phyloP scores from a whole-genome alignment of 225 moss, liverwort and hornwort genomes.

The Physcomitrium patens region DNA sequence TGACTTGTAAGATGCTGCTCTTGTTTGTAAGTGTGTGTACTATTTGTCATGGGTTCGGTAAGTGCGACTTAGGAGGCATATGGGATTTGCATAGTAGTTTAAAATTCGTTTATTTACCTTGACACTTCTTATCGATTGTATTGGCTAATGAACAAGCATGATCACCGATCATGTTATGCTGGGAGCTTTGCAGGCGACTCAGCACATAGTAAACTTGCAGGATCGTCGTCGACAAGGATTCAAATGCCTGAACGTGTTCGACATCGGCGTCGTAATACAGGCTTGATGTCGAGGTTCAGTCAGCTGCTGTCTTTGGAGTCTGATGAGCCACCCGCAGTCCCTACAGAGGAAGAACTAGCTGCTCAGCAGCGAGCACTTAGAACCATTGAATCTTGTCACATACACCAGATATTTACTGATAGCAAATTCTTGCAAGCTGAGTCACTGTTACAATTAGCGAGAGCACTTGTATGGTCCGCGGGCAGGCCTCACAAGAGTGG shows the following conservation, averaged over 20 bases:
- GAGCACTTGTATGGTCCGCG: conserved; percentile 73
- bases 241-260: conserved; percentile 51
- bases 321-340: conserved; percentile 67
- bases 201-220: conserved; percentile 48
- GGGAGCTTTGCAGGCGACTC: conserved; percentile 28
- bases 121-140: neutral
- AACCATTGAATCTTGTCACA: conserved; percentile 78
- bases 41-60: neutral
- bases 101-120: neutral
- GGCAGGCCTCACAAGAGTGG: conserved; percentile 71
- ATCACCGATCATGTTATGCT: too few species aligned
- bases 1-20: neutral
- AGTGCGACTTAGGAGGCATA: neutral
- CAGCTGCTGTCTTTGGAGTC: conserved; percentile 70
- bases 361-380: conserved; percentile 68
- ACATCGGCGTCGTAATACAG: conserved; percentile 60
- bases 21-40: neutral
- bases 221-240: conserved; percentile 47
- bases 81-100: conserved; percentile 5
- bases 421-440: conserved; percentile 74
- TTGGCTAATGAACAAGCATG: too few species aligned
- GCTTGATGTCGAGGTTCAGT: conserved; percentile 78
- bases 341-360: conserved; percentile 74
- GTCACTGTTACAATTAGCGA: conserved; percentile 63
- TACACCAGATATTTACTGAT: conserved; percentile 70